Evolutionary conservation across 768 basidiomycete species (phyloP).

Genomic region (Ephemerocybe angulata): DNA sequence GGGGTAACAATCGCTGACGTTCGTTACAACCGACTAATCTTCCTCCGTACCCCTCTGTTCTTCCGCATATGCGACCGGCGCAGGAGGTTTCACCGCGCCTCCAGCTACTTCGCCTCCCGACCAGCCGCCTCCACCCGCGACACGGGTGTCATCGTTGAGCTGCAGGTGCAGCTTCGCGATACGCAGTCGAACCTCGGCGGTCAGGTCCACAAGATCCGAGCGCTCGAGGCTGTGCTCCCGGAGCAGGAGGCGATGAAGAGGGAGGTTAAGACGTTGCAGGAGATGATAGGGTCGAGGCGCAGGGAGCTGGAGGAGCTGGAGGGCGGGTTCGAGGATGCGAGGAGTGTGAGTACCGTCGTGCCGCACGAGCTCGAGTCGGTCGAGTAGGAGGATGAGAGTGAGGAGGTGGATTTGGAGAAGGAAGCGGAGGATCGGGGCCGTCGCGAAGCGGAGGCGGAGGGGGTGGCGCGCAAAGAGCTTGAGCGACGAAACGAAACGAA

Average conservation of each 20-base stretch:
- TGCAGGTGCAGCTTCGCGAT: slow-evolving; percentile 80
- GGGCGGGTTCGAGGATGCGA: slow-evolving; percentile 40
- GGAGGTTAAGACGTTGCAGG: slow-evolving; percentile 71
- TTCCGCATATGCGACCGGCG: slow-evolving; percentile 62
- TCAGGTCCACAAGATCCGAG: slow-evolving; percentile 79
- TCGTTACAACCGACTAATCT: slow-evolving; percentile 60
- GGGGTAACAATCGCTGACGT: too few relatives aligned
- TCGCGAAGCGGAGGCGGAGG: slow-evolving; percentile 32
- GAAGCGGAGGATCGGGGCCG: not conserved
- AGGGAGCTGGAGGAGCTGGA: slow-evolving; percentile 32
- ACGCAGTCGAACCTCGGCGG: slow-evolving; percentile 74
- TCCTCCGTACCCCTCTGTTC: slow-evolving; percentile 57
- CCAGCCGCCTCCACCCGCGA: slow-evolving; percentile 18
- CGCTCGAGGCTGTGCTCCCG: slow-evolving; percentile 73
- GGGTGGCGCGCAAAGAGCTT: slow-evolving; percentile 47
- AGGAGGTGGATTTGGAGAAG: not conserved
- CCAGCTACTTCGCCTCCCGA: slow-evolving; percentile 30
- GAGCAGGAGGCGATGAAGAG: slow-evolving; percentile 83
- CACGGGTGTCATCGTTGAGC: slow-evolving; percentile 42
- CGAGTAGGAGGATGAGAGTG: slow-evolving; percentile 60
- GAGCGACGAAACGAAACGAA: slow-evolving; percentile 38
- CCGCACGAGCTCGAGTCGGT: slow-evolving; percentile 69
- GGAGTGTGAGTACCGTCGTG: slow-evolving; percentile 69
- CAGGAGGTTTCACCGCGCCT: slow-evolving; percentile 24
- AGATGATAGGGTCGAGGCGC: slow-evolving; percentile 65